Percentiles rank a stretch among this genome's conserved stretches.
phyloP scores from a whole-genome alignment of 1,284 basidiomycete species.

The Entoloma clypeatum region DNA sequence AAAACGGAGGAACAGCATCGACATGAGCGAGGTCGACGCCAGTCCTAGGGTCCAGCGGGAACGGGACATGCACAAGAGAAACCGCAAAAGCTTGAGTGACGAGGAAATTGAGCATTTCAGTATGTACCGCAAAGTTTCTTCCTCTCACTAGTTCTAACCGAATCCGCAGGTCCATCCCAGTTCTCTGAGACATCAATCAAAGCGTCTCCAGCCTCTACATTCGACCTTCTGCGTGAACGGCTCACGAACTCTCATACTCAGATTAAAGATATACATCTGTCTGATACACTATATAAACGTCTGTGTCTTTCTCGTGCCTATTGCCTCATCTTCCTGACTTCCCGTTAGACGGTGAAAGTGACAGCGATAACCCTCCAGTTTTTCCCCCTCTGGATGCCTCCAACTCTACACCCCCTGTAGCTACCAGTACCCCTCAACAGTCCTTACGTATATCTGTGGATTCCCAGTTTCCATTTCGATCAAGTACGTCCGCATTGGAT shows the following conservation, averaged over 20 bases:
- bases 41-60: slow-evolving; percentile 45
- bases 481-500: slow-evolving; percentile 44
- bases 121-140: slow-evolving; percentile 33
- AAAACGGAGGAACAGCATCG: slow-evolving; percentile 53
- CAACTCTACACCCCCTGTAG: slow-evolving; percentile 40
- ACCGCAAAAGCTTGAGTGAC: slow-evolving; percentile 60
- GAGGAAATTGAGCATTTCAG: slow-evolving; percentile 60
- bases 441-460: slow-evolving; percentile 55
- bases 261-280: slow-evolving; percentile 31
- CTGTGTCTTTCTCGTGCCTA: slow-evolving; percentile 19
- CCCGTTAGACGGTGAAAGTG: slow-evolving; percentile 36
- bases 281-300: slow-evolving; percentile 32
- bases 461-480: slow-evolving; percentile 48
- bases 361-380: slow-evolving; percentile 37
- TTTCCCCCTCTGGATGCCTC: slow-evolving; percentile 36
- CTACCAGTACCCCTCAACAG: slow-evolving; percentile 51
- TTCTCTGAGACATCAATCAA: slow-evolving; percentile 36
- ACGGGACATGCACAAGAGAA: slow-evolving; percentile 44
- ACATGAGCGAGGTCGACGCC: slow-evolving; percentile 56
- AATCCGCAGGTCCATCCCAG: slow-evolving; percentile 27
- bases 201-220: slow-evolving; percentile 43
- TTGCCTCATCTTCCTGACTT: slow-evolving; percentile 6
- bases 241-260: slow-evolving; percentile 39
- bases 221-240: slow-evolving; percentile 47
- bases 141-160: slow-evolving; percentile 10